phyloP scores from a whole-genome alignment of 805 yeast genomes.

The Saccharomycopsis olivae region DNA sequence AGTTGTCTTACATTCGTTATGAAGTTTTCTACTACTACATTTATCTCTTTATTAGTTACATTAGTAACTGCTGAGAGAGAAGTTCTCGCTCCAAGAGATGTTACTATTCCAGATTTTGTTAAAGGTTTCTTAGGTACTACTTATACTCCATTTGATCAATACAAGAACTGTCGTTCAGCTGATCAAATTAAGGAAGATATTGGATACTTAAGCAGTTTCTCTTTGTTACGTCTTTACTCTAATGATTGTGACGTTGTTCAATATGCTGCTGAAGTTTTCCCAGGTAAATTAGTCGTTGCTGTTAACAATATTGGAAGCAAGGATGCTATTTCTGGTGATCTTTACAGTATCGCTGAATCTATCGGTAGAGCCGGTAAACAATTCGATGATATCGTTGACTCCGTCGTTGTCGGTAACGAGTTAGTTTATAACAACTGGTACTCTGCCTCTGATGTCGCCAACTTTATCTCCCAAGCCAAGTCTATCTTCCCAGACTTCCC shows the following conservation, averaged over 20 bases:
- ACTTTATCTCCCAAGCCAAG: conserved; percentile 39
- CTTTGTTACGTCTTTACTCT: conserved; percentile 47
- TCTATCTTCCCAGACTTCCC: conserved; percentile 34
- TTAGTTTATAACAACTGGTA: conserved; percentile 44
- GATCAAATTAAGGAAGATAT: conserved; percentile 39
- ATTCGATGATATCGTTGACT: conserved; percentile 32
- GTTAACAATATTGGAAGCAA: conserved; percentile 40
- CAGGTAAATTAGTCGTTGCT: conserved; percentile 45
- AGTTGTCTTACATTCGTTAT: too few species aligned
- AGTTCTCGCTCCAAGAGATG: conserved; percentile 12
- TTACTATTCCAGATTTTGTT: conserved; percentile 11
- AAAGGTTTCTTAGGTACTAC: conserved; percentile 42
- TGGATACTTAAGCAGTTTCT: conserved; percentile 32
- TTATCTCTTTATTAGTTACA: too few species aligned
- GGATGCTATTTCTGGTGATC: conserved; percentile 12
- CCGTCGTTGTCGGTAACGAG: conserved; percentile 58
- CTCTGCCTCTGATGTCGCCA: conserved; percentile 34
- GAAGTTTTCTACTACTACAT: too few species aligned
- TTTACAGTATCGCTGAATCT: conserved; percentile 31
- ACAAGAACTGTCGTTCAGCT: conserved; percentile 45
- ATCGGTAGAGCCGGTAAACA: conserved; percentile 39
- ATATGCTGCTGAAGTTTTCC: conserved; percentile 38
- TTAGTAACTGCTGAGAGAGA: not conserved
- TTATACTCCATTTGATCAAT: conserved; percentile 51
- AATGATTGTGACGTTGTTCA: conserved; percentile 53